Percentiles rank a stretch among this genome's conserved stretches.
phyloP scores from a whole-genome alignment of 1,284 basidiomycete genomes.

The Cryptococcus depauperatus region DNA sequence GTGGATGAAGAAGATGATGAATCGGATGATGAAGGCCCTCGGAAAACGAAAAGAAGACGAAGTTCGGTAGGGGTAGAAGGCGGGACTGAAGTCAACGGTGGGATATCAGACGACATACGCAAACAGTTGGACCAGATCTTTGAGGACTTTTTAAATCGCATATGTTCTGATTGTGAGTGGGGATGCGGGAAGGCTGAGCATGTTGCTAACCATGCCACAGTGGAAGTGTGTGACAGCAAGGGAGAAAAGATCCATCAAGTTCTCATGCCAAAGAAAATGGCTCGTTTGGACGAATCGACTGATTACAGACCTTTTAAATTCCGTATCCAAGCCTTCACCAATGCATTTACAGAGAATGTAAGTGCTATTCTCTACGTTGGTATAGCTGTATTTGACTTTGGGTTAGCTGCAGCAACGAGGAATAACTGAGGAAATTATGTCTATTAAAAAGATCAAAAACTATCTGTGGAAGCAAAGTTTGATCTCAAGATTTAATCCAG shows the following conservation, averaged over 20 bases:
- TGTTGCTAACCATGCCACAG: conserved; percentile 45
- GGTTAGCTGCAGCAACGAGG: conserved; percentile 40
- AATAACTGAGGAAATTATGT: conserved; percentile 49
- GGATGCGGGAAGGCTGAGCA: background rate
- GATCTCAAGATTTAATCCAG: conserved; percentile 97
- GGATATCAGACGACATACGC: conserved; percentile 58
- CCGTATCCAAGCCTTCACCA: conserved; percentile 96
- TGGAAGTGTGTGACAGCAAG: conserved; percentile 85
- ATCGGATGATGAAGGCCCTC: conserved; percentile 32
- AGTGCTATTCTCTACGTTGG: conserved; percentile 18
- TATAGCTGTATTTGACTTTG: background rate
- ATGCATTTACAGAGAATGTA: conserved; percentile 88
- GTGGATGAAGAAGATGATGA: conserved; percentile 30
- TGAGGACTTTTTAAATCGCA: conserved; percentile 74
- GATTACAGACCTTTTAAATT: conserved; percentile 99
- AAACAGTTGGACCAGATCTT: conserved; percentile 81
- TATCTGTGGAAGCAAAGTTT: conserved; percentile 89
- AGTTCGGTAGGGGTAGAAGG: conserved; percentile 30
- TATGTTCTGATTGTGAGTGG: conserved; percentile 79
- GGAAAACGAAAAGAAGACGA: conserved; percentile 32
- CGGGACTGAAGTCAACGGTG: conserved; percentile 6
- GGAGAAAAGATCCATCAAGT: conserved; percentile 98
- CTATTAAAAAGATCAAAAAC: conserved; percentile 73
- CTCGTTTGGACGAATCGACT: conserved; percentile 83
- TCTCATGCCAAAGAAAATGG: conserved; percentile 98